A percentile compares a stretch with the other conserved stretches of the same genome.
Conservation (phyloP, 345 rosid genomes). For the Nasturtium officinale region DNA sequence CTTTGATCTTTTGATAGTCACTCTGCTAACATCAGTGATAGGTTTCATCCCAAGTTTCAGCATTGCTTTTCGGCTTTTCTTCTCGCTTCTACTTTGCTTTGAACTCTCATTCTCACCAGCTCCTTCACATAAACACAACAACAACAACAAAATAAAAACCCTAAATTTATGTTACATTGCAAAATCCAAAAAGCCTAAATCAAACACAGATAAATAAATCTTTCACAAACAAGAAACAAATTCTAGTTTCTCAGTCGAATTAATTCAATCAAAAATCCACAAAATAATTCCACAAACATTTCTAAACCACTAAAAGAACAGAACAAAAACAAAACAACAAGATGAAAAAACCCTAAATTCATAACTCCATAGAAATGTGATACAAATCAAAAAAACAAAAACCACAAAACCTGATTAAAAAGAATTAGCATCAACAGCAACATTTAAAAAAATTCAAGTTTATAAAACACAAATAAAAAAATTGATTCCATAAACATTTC, state of each 20-base stretch:
- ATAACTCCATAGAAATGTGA: not conserved
- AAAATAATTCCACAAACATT: not conserved
- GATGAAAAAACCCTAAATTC: not conserved
- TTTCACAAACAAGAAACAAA: not conserved
- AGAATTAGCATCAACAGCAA: not conserved
- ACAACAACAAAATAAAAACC: constrained; percentile 12
- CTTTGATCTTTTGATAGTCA: constrained; percentile 84
- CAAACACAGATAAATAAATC: not conserved
- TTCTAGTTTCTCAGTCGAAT: not conserved
- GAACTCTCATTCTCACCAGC: constrained; percentile 73
- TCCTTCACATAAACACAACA: constrained; percentile 12
- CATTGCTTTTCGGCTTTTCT: constrained; percentile 88
- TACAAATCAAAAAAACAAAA: not conserved
- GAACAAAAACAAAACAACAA: not conserved
- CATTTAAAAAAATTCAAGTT: not conserved
- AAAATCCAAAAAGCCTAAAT: not conserved
- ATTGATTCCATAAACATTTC: not conserved
- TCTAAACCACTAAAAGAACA: not conserved
- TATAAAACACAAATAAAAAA: constrained; percentile 10
- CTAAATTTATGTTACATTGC: not conserved
- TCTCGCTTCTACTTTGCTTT: constrained; percentile 88
- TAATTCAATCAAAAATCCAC: constrained; percentile 6
- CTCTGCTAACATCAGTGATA: constrained; percentile 76
- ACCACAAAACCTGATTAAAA: not conserved
- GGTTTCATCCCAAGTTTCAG: constrained; percentile 87